Conservation (phyloP, 2,329 filamentous ascomycete species). For the Alternaria arborescens region DNA sequence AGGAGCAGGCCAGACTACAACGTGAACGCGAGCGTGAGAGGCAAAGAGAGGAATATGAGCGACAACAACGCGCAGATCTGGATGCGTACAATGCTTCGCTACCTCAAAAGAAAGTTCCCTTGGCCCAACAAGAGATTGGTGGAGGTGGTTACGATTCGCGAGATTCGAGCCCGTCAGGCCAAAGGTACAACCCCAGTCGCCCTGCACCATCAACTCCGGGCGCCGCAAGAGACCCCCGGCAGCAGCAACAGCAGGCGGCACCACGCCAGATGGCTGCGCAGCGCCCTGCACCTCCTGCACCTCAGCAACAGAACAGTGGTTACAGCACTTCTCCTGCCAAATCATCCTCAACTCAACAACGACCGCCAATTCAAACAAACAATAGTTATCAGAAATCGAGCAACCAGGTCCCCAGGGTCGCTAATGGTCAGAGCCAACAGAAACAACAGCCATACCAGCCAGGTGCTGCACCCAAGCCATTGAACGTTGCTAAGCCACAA, state of each 20-base stretch:
- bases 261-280: constrained; percentile 72
- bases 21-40: constrained; percentile 53
- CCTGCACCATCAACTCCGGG: constrained; percentile 82
- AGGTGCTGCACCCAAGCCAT: constrained; percentile 63
- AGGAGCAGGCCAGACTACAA: constrained; percentile 49
- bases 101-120: constrained; percentile 78
- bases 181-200: constrained; percentile 84
- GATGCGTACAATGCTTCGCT: constrained; percentile 91
- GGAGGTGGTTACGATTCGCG: constrained; percentile 62
- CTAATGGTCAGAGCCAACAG: constrained; percentile 54
- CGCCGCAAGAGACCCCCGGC: constrained; percentile 52
- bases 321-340: constrained; percentile 44
- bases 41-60: constrained; percentile 54
- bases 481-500: constrained; percentile 60
- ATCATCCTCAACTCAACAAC: constrained; percentile 34
- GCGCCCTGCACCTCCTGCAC: constrained; percentile 81
- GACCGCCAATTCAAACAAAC: constrained; percentile 57
- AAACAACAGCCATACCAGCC: constrained; percentile 43
- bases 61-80: constrained; percentile 70
- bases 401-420: constrained; percentile 53
- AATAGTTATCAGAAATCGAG: constrained; percentile 46
- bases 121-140: constrained; percentile 91
- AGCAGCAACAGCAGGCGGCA: constrained; percentile 61
- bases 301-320: constrained; percentile 51
- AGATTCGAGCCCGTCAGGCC: constrained; percentile 57